Conservation (phyloP, 768 basidiomycete genomes). For the Leccinum pellstonianum region DNA sequence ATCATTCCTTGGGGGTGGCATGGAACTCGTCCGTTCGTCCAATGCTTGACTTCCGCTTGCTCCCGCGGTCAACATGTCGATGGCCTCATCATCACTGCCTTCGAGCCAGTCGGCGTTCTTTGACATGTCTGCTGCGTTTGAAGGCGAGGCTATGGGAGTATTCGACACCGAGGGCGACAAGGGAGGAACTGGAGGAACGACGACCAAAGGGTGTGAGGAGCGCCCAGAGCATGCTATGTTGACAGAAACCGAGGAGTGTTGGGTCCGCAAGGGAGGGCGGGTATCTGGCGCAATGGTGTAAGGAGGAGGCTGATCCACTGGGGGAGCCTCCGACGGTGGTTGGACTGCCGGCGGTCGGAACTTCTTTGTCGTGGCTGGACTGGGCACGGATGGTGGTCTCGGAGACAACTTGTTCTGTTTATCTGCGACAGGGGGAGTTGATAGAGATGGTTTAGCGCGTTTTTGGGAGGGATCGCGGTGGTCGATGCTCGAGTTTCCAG, state of each 20-base stretch:
- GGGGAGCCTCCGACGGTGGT: conserved; percentile 21
- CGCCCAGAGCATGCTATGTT: conserved; percentile 45
- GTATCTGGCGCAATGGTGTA: conserved; percentile 43
- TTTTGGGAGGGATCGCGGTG: conserved; percentile 48
- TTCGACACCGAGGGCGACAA: conserved; percentile 40
- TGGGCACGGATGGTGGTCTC: conserved; percentile 23
- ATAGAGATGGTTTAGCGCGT: conserved; percentile 46
- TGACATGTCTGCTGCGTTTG: conserved; percentile 40
- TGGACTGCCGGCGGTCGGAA: conserved; percentile 29
- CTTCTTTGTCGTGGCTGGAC: conserved; percentile 20
- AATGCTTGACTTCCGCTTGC: conserved; percentile 78
- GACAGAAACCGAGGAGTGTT: conserved; percentile 43
- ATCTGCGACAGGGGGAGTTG: conserved; percentile 45
- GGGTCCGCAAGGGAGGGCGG: conserved; percentile 37
- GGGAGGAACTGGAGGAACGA: conserved; percentile 39
- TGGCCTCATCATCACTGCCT: conserved; percentile 83
- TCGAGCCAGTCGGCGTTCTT: conserved; percentile 73
- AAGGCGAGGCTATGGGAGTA: conserved; percentile 30
- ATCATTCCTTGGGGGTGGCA: conserved; percentile 33
- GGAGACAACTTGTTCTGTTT: conserved; percentile 21
- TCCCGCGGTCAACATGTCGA: conserved; percentile 77
- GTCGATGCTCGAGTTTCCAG: conserved; percentile 36
- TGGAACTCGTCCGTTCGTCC: conserved; percentile 76
- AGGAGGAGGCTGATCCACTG: conserved; percentile 65
- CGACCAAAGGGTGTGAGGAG: conserved; percentile 59